Base-by-base conservation (phyloP, 2,329 filamentous ascomycete species). In the Venturia carpophila region DNA sequence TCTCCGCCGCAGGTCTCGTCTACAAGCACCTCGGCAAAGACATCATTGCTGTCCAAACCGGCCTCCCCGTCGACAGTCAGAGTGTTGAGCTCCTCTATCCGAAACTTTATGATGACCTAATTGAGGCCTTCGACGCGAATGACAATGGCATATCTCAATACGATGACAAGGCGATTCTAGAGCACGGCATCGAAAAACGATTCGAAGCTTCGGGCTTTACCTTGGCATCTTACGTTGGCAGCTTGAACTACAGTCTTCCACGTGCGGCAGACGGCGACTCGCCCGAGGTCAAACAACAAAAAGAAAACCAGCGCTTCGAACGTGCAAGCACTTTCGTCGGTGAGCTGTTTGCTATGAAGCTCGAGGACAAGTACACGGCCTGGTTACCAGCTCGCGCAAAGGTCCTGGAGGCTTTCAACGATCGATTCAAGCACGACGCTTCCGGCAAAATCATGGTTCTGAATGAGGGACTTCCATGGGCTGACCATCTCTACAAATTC, bases 121-220 rank as follows among this genome's bases (percentile, higher is more conserved):
- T 99, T 74, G 94, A 99, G 81, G 92, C 94, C 1, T 87, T 99
- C 65, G 94, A 99, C 77, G 94, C 92, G 66, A 93, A 99, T 78
- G 94, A 99, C 82, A 99, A 99, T 76, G 94, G 94, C 70, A 89
- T 99, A 73, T 87, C 87, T 34, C 83, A 82, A 66, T 95, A 95
- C 78, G 91, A 96, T 74, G 82, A 89, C 37, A 82, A 82, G 30
- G 86, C 81, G 41, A 74, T 96, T 21, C 77, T 84, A 39, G 82
- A 86, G 39, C 89, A 90, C 0, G 89, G 88, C 4, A 76, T 97
- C 52, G 80, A 89, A 76, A 94, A 92, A 81, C 87, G 87, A 70
- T 97, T 95, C 79, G 88, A 87, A 70, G 84, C 92, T 72, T 88
- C 89, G 66, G 90, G 87, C 62, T 92, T 97, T 79, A 88, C 85